A percentile compares a stretch with the other conserved stretches of the same genome.
phyloP scores from a whole-genome alignment of 805 yeast genomes.

The Metschnikowia vanudenii region DNA sequence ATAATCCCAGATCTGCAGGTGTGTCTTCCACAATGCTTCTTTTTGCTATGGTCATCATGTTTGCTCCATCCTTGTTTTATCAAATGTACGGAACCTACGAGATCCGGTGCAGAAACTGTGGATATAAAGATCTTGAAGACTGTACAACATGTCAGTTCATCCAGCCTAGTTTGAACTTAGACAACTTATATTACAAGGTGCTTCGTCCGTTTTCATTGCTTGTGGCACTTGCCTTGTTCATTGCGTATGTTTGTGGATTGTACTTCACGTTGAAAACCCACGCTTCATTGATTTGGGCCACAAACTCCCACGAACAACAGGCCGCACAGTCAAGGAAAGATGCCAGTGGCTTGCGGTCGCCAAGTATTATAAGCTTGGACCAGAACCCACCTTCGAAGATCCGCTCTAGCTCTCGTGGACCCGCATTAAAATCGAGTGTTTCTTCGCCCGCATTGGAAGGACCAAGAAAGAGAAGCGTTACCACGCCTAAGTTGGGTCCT shows the following conservation, averaged over 20 bases:
- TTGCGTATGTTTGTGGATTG: constrained; percentile 84
- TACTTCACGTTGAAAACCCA: constrained; percentile 94
- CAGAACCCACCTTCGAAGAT: constrained; percentile 1
- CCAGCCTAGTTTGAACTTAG: constrained; percentile 73
- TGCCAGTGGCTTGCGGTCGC: constrained; percentile 28
- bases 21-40: constrained; percentile 94
- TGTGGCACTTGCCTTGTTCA: constrained; percentile 76
- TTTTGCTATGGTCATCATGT: constrained; percentile 85
- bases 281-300: constrained; percentile 94
- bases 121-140: constrained; percentile 26
- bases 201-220: constrained; percentile 78
- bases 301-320: constrained; percentile 36
- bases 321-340: constrained; percentile 25
- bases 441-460: constrained; percentile 3
- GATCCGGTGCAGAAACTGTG: constrained; percentile 64
- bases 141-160: constrained; percentile 74
- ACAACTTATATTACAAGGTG: constrained; percentile 61
- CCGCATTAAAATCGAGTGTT: neutral
- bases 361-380: constrained; percentile 37
- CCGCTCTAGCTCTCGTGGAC: neutral
- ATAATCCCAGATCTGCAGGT: constrained; percentile 95
- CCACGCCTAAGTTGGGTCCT: constrained; percentile 7
- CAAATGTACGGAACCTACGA: constrained; percentile 88
- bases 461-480: constrained; percentile 3
- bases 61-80: constrained; percentile 87